These are phyloP conservation scores for Salix suchowensis DNA, from an alignment of 345 rosid genomes.

Conservation along the genomic window DNA sequence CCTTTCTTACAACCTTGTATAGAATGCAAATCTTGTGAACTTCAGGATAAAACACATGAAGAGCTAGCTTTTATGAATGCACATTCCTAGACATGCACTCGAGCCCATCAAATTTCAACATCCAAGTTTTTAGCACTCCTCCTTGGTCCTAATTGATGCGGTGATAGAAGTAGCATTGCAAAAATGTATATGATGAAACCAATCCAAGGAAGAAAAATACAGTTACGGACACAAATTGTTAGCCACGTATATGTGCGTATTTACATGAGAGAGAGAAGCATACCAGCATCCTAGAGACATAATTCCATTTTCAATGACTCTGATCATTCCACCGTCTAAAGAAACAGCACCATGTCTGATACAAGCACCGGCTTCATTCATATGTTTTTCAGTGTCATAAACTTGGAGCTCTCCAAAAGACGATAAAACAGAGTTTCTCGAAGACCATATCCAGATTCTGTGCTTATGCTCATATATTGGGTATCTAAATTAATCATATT, in stretches of 20 bases:
- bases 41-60: no score
- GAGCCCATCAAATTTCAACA: no score
- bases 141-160: no score
- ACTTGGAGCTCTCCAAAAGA: conserved; percentile 53
- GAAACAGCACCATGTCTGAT: conserved; percentile 45
- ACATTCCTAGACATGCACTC: no score
- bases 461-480: conserved; percentile 15
- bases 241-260: no score
- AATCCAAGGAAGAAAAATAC: not conserved
- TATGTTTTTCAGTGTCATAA: conserved; percentile 40
- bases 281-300: conserved; percentile 46
- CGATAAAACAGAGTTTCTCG: conserved; percentile 54
- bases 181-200: no score
- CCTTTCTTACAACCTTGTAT: not conserved
- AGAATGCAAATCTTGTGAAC: not conserved
- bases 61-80: no score
- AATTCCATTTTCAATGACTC: conserved; percentile 30
- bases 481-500: conserved; percentile 47
- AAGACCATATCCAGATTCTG: conserved; percentile 38
- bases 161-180: no score
- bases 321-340: conserved; percentile 54
- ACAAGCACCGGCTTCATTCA: conserved; percentile 35
- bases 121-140: no score
- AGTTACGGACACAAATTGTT: not conserved
- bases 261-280: not conserved